These are phyloP conservation scores for Cytospora leucostoma DNA, from an alignment of 2,329 filamentous ascomycete species.

Conservation along the genomic window DNA sequence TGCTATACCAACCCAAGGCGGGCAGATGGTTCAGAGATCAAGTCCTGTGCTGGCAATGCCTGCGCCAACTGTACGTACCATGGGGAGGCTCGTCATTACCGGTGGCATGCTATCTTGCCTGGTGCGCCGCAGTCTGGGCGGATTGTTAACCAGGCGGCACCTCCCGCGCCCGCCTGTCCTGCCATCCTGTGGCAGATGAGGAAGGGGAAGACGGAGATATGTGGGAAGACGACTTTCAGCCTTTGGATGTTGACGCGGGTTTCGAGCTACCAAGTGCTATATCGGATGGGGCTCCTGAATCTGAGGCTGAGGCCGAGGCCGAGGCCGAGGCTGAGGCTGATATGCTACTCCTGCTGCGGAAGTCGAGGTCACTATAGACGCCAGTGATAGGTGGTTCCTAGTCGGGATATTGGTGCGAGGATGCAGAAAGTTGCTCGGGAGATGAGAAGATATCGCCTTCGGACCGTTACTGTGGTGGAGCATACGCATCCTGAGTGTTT, in stretches of 20 bases:
- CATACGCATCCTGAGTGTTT: too few relatives aligned
- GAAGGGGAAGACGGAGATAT: background rate
- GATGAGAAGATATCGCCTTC: too few relatives aligned
- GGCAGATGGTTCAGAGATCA: background rate
- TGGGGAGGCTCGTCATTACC: background rate
- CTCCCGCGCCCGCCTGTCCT: background rate
- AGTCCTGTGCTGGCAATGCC: background rate
- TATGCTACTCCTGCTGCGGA: background rate
- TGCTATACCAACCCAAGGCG: background rate
- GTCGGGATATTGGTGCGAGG: too few relatives aligned
- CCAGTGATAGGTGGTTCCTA: too few relatives aligned
- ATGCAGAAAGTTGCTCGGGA: too few relatives aligned
- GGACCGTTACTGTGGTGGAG: too few relatives aligned
- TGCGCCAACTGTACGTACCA: background rate
- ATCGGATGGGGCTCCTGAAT: background rate
- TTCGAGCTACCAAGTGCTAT: background rate
- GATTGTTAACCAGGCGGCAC: background rate
- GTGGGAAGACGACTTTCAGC: background rate
- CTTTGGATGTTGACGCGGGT: background rate
- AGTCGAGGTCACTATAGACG: too few relatives aligned
- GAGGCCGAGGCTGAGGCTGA: background rate
- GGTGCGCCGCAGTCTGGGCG: background rate
- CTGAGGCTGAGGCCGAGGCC: background rate
- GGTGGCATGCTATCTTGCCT: background rate
- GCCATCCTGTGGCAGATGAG: background rate